Conservation (phyloP, 352 stramenopile genomes). For the Globisporangium barbulae region DNA sequence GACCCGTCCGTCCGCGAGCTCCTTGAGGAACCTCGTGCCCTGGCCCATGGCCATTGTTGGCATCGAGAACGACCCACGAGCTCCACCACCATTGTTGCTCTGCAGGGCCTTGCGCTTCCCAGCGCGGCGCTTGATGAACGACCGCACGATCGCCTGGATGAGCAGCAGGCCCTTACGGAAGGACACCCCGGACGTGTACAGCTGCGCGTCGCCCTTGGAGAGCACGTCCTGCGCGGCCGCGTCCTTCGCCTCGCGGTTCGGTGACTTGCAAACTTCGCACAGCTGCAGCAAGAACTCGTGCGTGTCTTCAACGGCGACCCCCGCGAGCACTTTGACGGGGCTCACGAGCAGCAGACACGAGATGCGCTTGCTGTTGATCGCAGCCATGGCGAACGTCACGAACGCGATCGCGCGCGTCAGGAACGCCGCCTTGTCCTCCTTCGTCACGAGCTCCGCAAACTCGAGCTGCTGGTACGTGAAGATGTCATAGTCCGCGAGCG, state of each 20-base stretch:
- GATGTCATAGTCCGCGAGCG: slow-evolving; percentile 51
- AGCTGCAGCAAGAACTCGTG: slow-evolving; percentile 76
- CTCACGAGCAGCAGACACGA: slow-evolving; percentile 76
- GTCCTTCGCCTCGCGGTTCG: slow-evolving; percentile 46
- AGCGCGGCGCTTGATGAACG: slow-evolving; percentile 50
- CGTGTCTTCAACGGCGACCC: slow-evolving; percentile 58
- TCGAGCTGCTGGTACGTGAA: slow-evolving; percentile 65
- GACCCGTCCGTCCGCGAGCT: slow-evolving; percentile 56
- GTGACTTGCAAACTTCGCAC: slow-evolving; percentile 52
- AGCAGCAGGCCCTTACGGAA: slow-evolving; percentile 70
- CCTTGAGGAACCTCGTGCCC: slow-evolving; percentile 70
- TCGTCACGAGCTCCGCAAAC: slow-evolving; percentile 53
- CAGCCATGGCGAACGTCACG: slow-evolving; percentile 53
- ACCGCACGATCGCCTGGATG: slow-evolving; percentile 66
- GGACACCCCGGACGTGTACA: slow-evolving; percentile 72
- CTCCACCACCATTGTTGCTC: not conserved
- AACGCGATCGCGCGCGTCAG: slow-evolving; percentile 74
- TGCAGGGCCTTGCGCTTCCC: slow-evolving; percentile 38
- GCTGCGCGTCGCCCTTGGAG: slow-evolving; percentile 56
- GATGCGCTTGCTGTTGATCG: slow-evolving; percentile 40
- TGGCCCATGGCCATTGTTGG: slow-evolving; percentile 35
- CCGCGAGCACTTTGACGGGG: slow-evolving; percentile 80
- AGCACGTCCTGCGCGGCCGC: slow-evolving; percentile 48
- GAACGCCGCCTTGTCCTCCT: slow-evolving; percentile 84
- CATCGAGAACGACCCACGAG: not conserved